phyloP scores from a whole-genome alignment of 345 rosid genomes.

The Cochlearia excelsa region DNA sequence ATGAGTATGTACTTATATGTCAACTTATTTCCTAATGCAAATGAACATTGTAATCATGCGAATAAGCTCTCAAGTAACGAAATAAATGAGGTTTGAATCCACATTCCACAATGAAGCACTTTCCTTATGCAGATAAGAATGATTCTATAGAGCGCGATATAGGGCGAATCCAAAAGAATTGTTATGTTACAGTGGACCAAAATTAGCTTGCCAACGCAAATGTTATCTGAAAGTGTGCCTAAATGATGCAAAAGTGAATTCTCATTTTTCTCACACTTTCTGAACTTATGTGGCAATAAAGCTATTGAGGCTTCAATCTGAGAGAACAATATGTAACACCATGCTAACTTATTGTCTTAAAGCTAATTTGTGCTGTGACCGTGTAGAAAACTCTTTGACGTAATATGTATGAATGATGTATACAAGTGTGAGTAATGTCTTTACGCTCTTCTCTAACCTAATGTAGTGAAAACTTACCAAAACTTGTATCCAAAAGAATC shows the following conservation, averaged over 20 bases:
- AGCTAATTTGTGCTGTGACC: not conserved
- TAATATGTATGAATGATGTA: constrained; percentile 8
- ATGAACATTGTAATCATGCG: not conserved
- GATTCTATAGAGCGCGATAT: not conserved
- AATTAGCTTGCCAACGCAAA: not conserved
- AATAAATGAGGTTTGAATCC: constrained; percentile 6
- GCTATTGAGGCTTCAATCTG: not conserved
- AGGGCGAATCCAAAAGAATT: not conserved
- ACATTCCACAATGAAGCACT: constrained; percentile 6
- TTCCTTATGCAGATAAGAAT: constrained; percentile 12
- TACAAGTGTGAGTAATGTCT: no score
- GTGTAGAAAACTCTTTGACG: not conserved
- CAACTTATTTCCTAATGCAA: constrained; percentile 9
- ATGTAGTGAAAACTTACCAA: constrained; percentile 2
- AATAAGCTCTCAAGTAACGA: not conserved
- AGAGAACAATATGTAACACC: not conserved
- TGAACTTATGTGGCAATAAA: no score
- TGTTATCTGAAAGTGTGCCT: not conserved
- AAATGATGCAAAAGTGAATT: not conserved
- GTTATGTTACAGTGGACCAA: not conserved
- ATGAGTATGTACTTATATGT: not conserved
- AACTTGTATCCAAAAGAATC: not conserved
- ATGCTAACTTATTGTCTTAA: not conserved
- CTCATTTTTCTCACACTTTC: no score
- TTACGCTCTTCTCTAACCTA: not conserved